These are phyloP conservation scores for Suillus cothurnatus DNA, from an alignment of 768 basidiomycete genomes.

Conservation along the genomic window DNA sequence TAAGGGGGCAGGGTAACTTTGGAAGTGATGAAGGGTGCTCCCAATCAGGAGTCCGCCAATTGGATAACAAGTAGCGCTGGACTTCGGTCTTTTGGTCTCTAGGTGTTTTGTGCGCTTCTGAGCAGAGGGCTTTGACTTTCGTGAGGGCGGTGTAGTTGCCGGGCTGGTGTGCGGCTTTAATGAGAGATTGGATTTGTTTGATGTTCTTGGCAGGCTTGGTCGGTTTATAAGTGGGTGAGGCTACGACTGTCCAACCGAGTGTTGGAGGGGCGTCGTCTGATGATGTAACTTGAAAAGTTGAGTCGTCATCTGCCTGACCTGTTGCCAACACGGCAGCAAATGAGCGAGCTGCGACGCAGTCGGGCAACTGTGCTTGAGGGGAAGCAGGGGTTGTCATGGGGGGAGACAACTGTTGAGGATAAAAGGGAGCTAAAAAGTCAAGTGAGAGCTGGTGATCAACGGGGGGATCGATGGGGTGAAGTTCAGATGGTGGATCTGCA, in stretches of 20 bases:
- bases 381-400: constrained; percentile 35
- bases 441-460: constrained; percentile 19
- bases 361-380: constrained; percentile 36
- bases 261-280: constrained; percentile 21
- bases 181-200: constrained; percentile 44
- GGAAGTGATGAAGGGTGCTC: constrained; percentile 25
- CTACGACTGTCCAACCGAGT: constrained; percentile 28
- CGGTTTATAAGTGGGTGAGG: constrained; percentile 17
- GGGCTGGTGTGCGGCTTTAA: constrained; percentile 45
- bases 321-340: constrained; percentile 35
- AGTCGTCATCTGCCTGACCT: constrained; percentile 32
- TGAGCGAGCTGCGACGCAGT: constrained; percentile 37
- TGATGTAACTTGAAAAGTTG: constrained; percentile 21
- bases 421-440: constrained; percentile 22
- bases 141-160: constrained; percentile 42
- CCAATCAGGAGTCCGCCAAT: constrained; percentile 47
- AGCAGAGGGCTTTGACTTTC: constrained; percentile 47
- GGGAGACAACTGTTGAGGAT: constrained; percentile 24
- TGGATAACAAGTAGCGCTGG: constrained; percentile 43
- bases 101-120: constrained; percentile 45
- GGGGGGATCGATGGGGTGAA: constrained; percentile 7
- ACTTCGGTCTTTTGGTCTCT: constrained; percentile 46
- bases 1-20: constrained; percentile 24
- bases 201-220: constrained; percentile 37
- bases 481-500: constrained; percentile 15